phyloP scores from a whole-genome alignment of 192 early-diverging fungal genomes.

The Gigaspora rosea region DNA sequence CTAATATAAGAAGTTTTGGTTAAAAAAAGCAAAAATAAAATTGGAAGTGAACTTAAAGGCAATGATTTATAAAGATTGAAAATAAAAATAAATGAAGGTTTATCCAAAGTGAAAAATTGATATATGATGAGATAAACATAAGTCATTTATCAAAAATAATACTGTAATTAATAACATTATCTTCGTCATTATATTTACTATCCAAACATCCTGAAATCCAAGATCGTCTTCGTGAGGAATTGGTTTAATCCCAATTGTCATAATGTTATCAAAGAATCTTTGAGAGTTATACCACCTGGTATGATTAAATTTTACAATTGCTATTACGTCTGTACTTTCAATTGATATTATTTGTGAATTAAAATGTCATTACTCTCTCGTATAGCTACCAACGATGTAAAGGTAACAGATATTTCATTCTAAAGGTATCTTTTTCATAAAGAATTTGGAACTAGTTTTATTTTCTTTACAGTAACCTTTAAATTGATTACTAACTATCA shows the following conservation, averaged over 20 bases:
- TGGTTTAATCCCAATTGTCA: conserved; percentile 37
- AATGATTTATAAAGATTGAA: conserved; percentile 50
- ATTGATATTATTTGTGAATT: background rate
- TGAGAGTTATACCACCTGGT: conserved; percentile 51
- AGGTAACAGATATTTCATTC: conserved; percentile 48
- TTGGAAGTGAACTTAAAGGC: conserved; percentile 12
- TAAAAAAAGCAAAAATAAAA: conserved; percentile 33
- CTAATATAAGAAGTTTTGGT: conserved; percentile 45
- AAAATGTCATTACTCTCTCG: conserved; percentile 45
- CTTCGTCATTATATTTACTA: conserved; percentile 51
- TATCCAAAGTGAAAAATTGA: conserved; percentile 39
- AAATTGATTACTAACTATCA: background rate
- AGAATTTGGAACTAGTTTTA: background rate
- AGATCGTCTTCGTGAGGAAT: conserved; percentile 48
- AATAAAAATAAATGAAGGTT: conserved; percentile 45
- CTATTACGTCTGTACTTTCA: background rate
- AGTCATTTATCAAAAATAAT: background rate
- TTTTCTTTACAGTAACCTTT: too few relatives aligned
- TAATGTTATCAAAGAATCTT: conserved; percentile 53
- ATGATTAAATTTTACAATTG: background rate
- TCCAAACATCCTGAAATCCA: conserved; percentile 49
- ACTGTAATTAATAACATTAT: too few relatives aligned
- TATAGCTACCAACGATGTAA: conserved; percentile 37
- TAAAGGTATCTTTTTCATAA: conserved; percentile 40
- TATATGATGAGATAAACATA: conserved; percentile 49